Percentiles rank a stretch among this genome's conserved stretches.
Conservation (phyloP, 2,329 filamentous ascomycete genomes). For the Cladophialophora immunda region DNA sequence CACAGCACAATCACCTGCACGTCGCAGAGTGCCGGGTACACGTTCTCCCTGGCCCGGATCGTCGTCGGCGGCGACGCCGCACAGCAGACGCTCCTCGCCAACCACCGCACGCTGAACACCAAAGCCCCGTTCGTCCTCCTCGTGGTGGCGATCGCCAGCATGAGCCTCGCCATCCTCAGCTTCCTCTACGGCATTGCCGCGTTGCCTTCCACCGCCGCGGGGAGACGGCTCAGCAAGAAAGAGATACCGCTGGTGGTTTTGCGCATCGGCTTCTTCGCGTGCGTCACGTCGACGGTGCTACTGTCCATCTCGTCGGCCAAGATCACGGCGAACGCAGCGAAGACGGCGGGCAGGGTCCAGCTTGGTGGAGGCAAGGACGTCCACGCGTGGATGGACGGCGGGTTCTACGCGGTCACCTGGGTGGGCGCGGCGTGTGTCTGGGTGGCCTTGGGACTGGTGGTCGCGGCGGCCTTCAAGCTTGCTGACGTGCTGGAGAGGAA, state of each 20-base stretch:
- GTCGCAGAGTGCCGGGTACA: slow-evolving; percentile 21
- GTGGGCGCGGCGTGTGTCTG: slow-evolving; percentile 10
- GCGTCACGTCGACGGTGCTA: slow-evolving; percentile 9
- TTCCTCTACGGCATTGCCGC: slow-evolving; percentile 13
- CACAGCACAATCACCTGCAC: slow-evolving; percentile 10
- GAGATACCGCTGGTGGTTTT: slow-evolving; percentile 5
- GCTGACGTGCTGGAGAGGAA: not conserved
- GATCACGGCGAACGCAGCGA: slow-evolving; percentile 13
- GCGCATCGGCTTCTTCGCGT: slow-evolving; percentile 16
- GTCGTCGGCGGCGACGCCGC: not conserved
- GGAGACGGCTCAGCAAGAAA: not conserved
- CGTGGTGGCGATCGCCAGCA: slow-evolving; percentile 6
- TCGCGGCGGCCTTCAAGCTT: slow-evolving; percentile 17
- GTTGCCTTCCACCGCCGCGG: not conserved
- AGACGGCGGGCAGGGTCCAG: not conserved
- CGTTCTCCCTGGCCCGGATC: slow-evolving; percentile 16
- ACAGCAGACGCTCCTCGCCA: not conserved
- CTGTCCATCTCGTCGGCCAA: slow-evolving; percentile 19
- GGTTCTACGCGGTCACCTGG: slow-evolving; percentile 15
- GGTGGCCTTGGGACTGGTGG: slow-evolving; percentile 9
- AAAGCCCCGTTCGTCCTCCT: slow-evolving; percentile 15
- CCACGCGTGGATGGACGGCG: slow-evolving; percentile 9
- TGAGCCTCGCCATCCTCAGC: slow-evolving; percentile 1
- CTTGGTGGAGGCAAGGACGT: not conserved
- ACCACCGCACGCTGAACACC: slow-evolving; percentile 6